phyloP scores from a whole-genome alignment of 768 basidiomycete species.

The Tulasnella calospora region DNA sequence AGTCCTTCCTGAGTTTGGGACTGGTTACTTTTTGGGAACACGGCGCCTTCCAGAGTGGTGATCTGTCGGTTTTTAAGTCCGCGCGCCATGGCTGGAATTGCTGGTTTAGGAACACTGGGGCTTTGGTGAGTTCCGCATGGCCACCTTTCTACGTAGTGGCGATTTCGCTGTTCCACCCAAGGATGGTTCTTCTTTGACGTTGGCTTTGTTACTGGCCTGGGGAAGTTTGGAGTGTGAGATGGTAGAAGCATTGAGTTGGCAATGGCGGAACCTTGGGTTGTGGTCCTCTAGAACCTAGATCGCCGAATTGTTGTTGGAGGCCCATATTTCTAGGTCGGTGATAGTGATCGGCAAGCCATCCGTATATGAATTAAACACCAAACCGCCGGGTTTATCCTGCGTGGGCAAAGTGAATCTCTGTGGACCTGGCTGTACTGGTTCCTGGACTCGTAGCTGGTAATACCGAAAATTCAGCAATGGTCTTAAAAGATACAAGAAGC shows the following conservation, averaged over 20 bases:
- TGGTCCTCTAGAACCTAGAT: not conserved
- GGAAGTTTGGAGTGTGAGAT: constrained; percentile 4
- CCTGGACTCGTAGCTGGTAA: not conserved
- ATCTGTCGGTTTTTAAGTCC: too few relatives aligned
- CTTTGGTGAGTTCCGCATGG: not conserved
- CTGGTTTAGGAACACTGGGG: constrained; percentile 4
- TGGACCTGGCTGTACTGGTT: not conserved
- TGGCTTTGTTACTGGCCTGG: not conserved
- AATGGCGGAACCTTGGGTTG: constrained; percentile 9
- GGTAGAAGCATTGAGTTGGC: constrained; percentile 9
- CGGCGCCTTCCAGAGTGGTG: too few relatives aligned
- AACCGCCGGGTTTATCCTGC: not conserved
- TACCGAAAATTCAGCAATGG: not conserved
- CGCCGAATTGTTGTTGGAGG: not conserved
- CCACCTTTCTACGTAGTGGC: not conserved
- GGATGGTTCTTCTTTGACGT: not conserved
- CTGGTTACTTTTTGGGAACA: too few relatives aligned
- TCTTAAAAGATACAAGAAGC: not conserved
- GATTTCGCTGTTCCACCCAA: not conserved
- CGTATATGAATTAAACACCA: constrained; percentile 2
- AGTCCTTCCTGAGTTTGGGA: too few relatives aligned
- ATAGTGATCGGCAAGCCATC: constrained; percentile 4
- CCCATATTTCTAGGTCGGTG: not conserved
- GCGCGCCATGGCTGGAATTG: constrained; percentile 4
- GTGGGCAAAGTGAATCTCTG: not conserved